Evolutionary conservation across 306 rosid species (phyloP).

Genomic region (Glycine latifolia): DNA sequence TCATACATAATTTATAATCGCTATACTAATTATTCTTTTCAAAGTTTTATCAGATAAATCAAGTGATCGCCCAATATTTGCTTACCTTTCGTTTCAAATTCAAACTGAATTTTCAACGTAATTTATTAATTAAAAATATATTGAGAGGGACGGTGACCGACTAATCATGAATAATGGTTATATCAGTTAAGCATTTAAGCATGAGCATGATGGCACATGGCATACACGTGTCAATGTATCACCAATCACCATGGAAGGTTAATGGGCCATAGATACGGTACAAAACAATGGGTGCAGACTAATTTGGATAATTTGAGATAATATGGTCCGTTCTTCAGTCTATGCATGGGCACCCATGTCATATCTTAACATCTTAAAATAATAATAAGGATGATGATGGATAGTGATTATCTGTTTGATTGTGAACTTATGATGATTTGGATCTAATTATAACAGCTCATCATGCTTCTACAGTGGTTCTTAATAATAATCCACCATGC

Average conservation of each 20-base stretch:
- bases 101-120: neutral
- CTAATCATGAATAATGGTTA: neutral
- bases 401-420: neutral
- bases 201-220: neutral
- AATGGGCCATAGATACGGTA: neutral
- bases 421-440: neutral
- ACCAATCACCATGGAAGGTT: neutral
- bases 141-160: neutral
- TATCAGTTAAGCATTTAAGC: neutral
- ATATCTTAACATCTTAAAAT: neutral
- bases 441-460: neutral
- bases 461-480: neutral
- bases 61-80: neutral
- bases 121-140: neutral
- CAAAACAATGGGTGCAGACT: neutral
- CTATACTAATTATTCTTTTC: neutral
- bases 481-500: neutral
- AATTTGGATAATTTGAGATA: neutral
- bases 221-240: no score
- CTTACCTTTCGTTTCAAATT: neutral
- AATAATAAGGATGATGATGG: neutral
- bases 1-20: neutral
- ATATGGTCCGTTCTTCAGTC: constrained; percentile 5
- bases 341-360: neutral
- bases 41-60: neutral